These are phyloP conservation scores for Agarophyton chilense DNA, from an alignment of 23 red algal species.

Conservation along the genomic window DNA sequence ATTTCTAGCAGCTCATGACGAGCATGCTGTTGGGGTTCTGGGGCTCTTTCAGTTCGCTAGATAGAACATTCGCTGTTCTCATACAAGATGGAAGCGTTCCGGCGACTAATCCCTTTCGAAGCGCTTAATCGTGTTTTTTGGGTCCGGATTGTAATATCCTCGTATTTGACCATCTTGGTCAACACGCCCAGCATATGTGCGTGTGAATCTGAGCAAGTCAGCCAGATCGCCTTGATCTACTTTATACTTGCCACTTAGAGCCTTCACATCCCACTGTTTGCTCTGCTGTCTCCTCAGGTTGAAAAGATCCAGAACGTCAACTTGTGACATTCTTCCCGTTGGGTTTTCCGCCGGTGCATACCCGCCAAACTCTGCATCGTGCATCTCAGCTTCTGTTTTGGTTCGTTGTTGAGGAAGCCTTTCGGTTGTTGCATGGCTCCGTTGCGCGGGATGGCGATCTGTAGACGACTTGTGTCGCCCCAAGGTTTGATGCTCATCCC, in stretches of 20 bases:
- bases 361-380: neutral
- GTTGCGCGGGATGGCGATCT: slow-evolving; percentile 8
- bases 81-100: too few relatives aligned
- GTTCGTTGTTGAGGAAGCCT: neutral
- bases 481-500: neutral
- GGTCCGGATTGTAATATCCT: slow-evolving; percentile 35
- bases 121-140: slow-evolving; percentile 11
- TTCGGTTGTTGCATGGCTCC: neutral
- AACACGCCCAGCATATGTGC: slow-evolving; percentile 20
- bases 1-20: too few relatives aligned
- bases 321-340: slow-evolving; percentile 18
- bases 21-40: too few relatives aligned
- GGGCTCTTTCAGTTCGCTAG: too few relatives aligned
- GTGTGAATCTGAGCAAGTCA: slow-evolving; percentile 33
- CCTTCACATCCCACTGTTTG: neutral
- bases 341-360: neutral
- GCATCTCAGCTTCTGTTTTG: neutral
- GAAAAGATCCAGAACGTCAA: slow-evolving; percentile 25
- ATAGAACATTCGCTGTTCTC: too few relatives aligned
- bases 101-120: slow-evolving; percentile 60
- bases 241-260: neutral
- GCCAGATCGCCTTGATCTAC: slow-evolving; percentile 2
- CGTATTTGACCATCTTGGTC: slow-evolving; percentile 24
- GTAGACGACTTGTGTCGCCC: neutral
- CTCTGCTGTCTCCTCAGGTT: slow-evolving; percentile 7